Percentiles rank a stretch among this genome's conserved stretches.
phyloP scores from a whole-genome alignment of 176 grass and related monocot species.

The Thalia dealbata region DNA sequence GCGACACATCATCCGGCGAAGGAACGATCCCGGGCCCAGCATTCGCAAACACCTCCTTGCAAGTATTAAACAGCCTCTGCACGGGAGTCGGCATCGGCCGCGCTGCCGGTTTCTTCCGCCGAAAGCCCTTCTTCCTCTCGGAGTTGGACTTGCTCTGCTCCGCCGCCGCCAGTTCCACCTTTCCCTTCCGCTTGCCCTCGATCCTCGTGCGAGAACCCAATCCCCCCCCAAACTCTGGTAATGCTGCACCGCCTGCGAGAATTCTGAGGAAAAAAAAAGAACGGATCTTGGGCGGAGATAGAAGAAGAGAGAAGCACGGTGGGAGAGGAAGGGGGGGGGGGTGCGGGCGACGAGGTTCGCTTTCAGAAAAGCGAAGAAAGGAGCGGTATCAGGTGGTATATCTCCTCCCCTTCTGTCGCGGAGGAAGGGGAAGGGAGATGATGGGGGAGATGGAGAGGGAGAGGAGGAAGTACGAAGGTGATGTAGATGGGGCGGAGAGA shows the following conservation, averaged over 20 bases:
- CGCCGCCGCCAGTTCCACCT: neutral
- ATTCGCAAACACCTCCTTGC: conserved; percentile 39
- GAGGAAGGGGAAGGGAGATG: neutral
- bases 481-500: neutral
- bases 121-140: conserved; percentile 24
- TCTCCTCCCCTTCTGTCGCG: neutral
- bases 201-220: neutral
- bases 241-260: neutral
- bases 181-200: neutral
- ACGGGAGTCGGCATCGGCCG: conserved; percentile 7
- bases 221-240: neutral
- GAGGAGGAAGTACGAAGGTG: neutral
- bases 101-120: conserved; percentile 18
- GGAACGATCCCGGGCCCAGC: conserved; percentile 44
- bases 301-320: neutral
- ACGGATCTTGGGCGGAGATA: neutral
- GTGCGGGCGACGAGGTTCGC: too few relatives aligned
- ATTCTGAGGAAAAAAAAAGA: neutral
- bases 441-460: neutral
- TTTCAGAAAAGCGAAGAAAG: neutral
- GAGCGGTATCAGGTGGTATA: too few relatives aligned
- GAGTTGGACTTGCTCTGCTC: conserved; percentile 8
- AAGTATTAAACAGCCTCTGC: conserved; percentile 60
- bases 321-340: too few relatives aligned
- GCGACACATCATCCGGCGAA: conserved; percentile 33